Base-by-base conservation (phyloP, 768 basidiomycete species). In the Favolaschia claudopus region DNA sequence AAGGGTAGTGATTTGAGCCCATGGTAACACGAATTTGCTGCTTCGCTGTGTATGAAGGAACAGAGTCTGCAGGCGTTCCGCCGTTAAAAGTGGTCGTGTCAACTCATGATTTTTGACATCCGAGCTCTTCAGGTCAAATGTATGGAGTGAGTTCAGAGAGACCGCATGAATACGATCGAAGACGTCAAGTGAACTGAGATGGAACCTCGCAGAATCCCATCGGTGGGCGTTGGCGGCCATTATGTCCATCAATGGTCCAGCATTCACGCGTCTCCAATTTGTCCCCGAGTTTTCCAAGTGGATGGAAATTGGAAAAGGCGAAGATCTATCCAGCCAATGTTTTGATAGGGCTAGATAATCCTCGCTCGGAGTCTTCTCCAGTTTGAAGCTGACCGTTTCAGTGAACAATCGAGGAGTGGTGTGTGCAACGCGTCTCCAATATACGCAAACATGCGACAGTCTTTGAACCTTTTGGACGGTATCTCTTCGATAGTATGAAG, bases 331-430 rank as follows among this genome's bases (percentile, higher is more conserved):
- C 22, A 58, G 22, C 58, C 58, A 60, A 0, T 4, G 34, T 44
- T 52, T 15, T 25, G 27, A 15, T 24, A 5, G 8, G 27, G 14
- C 31, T 19, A 7, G 6, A 27, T 34, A 19, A 4, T n/a, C 8
- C 19, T 27, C 29, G 7, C 38, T 42, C 13, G 27, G 48, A 5
- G 44, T 31, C 22, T 40, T 47, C 10, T 32, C 12, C 22, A 57
- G 9, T 7, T 1, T 15, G 2, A 22, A 29, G 19, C 14, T 1
- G 7, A 52, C 14, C 2, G 2, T 0, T 14, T 13, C 15, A 14
- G 38, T 58, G 55, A 55, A 62, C 15, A 58, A 19, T 22, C n/a
- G 61, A 1, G 61, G 61, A 1, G 49, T 57, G 6, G 55, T 54
- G 33, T 45, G 37, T 9, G 50, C 61, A 24, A 62, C 29, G 5